A percentile compares a stretch with the other conserved stretches of the same genome.
phyloP scores from a whole-genome alignment of 352 stramenopile genomes.

The Globisporangium splendens region DNA sequence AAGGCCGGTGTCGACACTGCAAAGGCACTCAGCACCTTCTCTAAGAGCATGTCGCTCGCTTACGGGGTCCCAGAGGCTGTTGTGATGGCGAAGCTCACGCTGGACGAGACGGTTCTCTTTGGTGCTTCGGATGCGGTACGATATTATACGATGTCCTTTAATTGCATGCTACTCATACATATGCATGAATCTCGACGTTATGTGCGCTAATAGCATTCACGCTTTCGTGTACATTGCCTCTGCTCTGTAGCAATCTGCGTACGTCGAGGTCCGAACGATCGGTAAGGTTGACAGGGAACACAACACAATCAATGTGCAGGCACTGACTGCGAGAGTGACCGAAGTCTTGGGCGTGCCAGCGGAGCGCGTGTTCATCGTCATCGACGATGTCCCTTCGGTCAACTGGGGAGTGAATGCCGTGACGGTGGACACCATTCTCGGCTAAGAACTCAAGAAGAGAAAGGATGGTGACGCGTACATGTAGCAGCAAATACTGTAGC shows the following conservation, averaged over 20 bases:
- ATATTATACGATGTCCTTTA: too few relatives aligned
- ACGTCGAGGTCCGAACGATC: slow-evolving; percentile 28
- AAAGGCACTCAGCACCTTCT: slow-evolving; percentile 17
- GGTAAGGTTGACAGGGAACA: slow-evolving; percentile 23
- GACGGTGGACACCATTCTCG: slow-evolving; percentile 2
- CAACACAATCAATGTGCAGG: slow-evolving; percentile 21
- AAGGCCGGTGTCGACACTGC: slow-evolving; percentile 12
- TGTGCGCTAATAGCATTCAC: background rate
- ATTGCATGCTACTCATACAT: too few relatives aligned
- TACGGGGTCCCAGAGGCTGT: slow-evolving; percentile 9
- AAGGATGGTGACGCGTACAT: too few relatives aligned
- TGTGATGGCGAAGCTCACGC: slow-evolving; percentile 21
- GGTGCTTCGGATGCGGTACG: slow-evolving; percentile 17
- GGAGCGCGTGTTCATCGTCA: slow-evolving; percentile 35
- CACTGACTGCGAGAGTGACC: slow-evolving; percentile 9
- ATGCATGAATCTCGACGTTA: too few relatives aligned
- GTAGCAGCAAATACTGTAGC: too few relatives aligned
- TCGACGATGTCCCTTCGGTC: slow-evolving; percentile 24
- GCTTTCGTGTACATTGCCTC: background rate
- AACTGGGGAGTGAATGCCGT: slow-evolving; percentile 29
- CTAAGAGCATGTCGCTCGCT: too few relatives aligned
- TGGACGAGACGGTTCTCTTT: slow-evolving; percentile 24
- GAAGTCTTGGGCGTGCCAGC: slow-evolving; percentile 20
- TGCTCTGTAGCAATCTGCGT: slow-evolving; percentile 14
- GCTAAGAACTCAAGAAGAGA: too few relatives aligned